Evolutionary conservation across 371 early-diverging fungal genomes (phyloP).

Genomic region (Mortierella sp.): DNA sequence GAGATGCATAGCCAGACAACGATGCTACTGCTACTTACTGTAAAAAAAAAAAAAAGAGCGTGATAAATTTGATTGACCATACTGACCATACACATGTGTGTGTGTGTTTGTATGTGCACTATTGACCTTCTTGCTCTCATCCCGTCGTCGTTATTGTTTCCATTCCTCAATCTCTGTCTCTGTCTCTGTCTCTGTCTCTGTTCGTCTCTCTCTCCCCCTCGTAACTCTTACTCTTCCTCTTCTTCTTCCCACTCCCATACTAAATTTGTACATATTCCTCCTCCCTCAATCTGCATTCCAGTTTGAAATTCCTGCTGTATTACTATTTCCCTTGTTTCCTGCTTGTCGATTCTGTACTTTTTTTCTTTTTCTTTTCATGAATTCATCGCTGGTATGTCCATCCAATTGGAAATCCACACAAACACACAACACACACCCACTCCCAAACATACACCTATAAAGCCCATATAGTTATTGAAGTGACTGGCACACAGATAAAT

Average conservation of each 20-base stretch:
- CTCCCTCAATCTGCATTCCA: not conserved
- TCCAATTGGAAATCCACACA: not conserved
- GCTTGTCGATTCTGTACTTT: conserved; percentile 1
- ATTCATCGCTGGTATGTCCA: not conserved
- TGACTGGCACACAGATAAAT: not conserved
- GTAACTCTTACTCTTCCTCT: not conserved
- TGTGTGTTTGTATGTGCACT: not conserved
- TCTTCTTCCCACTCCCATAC: not conserved
- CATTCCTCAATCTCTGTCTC: not conserved
- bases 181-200: not conserved
- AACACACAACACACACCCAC: too few relatives aligned
- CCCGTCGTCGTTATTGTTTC: not conserved
- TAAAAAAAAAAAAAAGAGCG: too few relatives aligned
- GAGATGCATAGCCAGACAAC: too few relatives aligned
- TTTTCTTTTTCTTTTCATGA: not conserved
- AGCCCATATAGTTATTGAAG: not conserved
- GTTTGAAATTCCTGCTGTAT: not conserved
- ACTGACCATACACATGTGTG: too few relatives aligned
- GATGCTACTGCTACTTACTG: not conserved
- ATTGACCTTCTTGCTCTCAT: conserved; percentile 5
- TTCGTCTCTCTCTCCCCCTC: not conserved
- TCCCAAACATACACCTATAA: too few relatives aligned
- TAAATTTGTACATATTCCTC: not conserved
- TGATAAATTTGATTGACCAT: too few relatives aligned
- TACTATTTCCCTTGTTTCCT: not conserved